Evolutionary conservation across 768 basidiomycete genomes (phyloP).

Genomic region (Lentinula detonsa): DNA sequence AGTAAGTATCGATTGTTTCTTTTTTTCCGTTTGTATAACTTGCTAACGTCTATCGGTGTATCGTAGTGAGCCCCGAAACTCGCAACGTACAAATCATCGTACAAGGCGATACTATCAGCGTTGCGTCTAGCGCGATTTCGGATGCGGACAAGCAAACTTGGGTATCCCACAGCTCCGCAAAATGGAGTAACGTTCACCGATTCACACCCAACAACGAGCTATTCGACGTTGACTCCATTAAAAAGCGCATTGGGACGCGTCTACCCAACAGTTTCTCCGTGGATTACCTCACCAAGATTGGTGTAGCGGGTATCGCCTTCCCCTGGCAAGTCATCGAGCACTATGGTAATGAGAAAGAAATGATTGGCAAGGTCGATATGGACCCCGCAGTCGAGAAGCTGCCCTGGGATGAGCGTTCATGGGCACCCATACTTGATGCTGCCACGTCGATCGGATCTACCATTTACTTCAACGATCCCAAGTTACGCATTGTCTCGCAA

Average conservation of each 20-base stretch:
- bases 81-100: not conserved
- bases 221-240: not conserved
- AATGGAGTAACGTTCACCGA: not conserved
- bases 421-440: slow-evolving; percentile 1
- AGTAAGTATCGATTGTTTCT: not conserved
- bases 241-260: not conserved
- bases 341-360: slow-evolving; percentile 1
- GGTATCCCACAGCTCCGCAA: not conserved
- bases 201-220: not conserved
- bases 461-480: not conserved
- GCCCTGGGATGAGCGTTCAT: not conserved
- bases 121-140: not conserved
- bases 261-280: not conserved
- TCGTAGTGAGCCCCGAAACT: not conserved
- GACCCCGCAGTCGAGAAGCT: not conserved
- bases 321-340: not conserved
- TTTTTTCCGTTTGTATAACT: not conserved
- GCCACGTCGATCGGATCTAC: slow-evolving; percentile 1
- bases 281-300: not conserved
- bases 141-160: not conserved
- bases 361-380: not conserved
- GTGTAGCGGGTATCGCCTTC: not conserved
- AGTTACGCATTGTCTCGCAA: not conserved
- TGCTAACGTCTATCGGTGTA: not conserved
- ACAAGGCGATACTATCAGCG: not conserved